Percentiles rank a stretch among this genome's conserved stretches.
phyloP scores from a whole-genome alignment of 2,329 filamentous ascomycete genomes.

The Phaeoacremonium minimum region DNA sequence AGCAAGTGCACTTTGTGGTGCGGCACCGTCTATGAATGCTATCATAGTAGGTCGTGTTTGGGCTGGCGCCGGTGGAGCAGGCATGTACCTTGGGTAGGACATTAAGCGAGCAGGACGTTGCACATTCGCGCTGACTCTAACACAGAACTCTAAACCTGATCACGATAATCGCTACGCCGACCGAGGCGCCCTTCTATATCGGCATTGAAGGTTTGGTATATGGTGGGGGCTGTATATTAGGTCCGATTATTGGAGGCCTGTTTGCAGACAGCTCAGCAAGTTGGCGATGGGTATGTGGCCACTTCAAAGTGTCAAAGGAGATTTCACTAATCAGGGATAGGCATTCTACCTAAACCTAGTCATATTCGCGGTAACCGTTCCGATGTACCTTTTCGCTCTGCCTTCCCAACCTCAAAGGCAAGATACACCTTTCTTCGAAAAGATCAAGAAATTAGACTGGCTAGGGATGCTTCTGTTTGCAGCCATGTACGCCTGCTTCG shows the following conservation, averaged over 20 bases:
- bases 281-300: constrained; percentile 5
- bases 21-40: constrained; percentile 1
- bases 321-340: no score
- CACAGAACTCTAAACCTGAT: neutral
- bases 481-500: constrained; percentile 30
- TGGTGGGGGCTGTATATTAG: neutral
- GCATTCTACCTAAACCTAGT: constrained; percentile 1
- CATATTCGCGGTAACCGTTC: neutral
- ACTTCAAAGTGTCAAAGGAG: no score
- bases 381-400: constrained; percentile 1
- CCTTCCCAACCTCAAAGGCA: neutral
- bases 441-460: constrained; percentile 31
- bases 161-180: neutral
- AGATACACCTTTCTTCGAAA: neutral
- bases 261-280: constrained; percentile 4
- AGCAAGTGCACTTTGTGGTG: constrained; percentile 1
- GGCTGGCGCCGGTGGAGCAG: constrained; percentile 1
- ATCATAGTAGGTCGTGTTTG: constrained; percentile 3
- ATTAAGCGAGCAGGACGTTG: neutral
- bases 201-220: neutral
- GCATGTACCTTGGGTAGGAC: constrained; percentile 3
- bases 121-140: neutral
- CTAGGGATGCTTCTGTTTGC: constrained; percentile 37
- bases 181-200: neutral
- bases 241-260: constrained; percentile 3